Conservation (phyloP, 192 early-diverging fungal species). For the Coemansia umbellata region DNA sequence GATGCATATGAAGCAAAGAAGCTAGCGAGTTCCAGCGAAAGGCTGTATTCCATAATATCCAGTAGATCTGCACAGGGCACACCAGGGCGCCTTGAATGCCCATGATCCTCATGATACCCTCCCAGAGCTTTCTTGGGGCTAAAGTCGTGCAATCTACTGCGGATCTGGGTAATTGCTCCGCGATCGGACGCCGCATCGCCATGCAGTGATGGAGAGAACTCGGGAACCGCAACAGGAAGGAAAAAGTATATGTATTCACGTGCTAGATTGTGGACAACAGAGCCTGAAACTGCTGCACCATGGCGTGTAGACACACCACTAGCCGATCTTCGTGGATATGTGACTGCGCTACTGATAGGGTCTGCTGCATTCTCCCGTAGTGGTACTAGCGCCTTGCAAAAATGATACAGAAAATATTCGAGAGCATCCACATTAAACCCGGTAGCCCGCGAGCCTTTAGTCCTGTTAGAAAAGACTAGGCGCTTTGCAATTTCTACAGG, state of each 20-base stretch:
- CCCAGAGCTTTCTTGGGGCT: conserved; percentile 5
- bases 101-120: background rate
- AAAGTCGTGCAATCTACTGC: conserved; percentile 28
- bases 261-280: conserved; percentile 10
- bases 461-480: background rate
- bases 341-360: background rate
- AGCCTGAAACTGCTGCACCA: conserved; percentile 9
- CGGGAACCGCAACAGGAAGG: conserved; percentile 35
- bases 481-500: conserved; percentile 20
- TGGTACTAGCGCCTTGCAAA: conserved; percentile 33
- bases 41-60: conserved; percentile 20
- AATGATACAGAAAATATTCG: conserved; percentile 34
- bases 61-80: conserved; percentile 15
- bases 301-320: background rate
- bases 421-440: conserved; percentile 24
- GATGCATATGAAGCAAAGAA: conserved; percentile 23
- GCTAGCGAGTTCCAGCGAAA: conserved; percentile 21
- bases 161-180: conserved; percentile 32
- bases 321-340: conserved; percentile 1
- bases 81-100: conserved; percentile 11
- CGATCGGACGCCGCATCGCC: conserved; percentile 3
- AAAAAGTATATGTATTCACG: conserved; percentile 39
- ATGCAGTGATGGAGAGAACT: background rate
- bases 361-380: conserved; percentile 8
- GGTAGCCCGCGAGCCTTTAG: background rate